Evolutionary conservation across 2,329 filamentous ascomycete species (phyloP).

Genomic region (Hymenoscyphus fructigenus): DNA sequence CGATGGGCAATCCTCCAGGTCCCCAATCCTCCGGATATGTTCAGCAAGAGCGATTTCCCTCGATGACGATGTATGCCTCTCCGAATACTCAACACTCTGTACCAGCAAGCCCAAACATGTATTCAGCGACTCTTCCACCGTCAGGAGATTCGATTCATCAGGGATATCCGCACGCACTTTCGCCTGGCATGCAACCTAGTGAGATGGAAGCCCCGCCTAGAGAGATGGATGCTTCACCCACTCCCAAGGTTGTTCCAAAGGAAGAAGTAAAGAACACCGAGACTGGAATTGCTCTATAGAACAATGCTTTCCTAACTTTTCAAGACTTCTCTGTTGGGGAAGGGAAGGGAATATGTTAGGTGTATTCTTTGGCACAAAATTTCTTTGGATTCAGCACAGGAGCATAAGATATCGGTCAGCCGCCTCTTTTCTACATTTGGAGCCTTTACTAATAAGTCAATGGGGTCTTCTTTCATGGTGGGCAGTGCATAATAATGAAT

Average conservation of each 20-base stretch:
- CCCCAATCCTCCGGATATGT: neutral
- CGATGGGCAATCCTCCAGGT: neutral
- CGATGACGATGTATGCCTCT: neutral
- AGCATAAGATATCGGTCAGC: neutral
- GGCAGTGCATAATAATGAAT: neutral
- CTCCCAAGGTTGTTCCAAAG: neutral
- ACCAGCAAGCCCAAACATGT: neutral
- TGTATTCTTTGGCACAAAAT: neutral
- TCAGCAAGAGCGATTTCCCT: neutral
- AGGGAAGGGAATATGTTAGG: neutral
- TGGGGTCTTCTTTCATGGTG: neutral
- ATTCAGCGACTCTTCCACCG: neutral
- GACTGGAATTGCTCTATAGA: neutral
- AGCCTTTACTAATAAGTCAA: neutral
- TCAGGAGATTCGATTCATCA: neutral
- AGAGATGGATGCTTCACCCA: slow-evolving; percentile 1
- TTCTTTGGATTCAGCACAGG: neutral
- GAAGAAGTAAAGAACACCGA: neutral
- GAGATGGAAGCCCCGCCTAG: neutral
- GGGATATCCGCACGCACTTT: neutral
- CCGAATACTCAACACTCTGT: neutral
- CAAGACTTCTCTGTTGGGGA: neutral
- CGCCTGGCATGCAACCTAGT: neutral
- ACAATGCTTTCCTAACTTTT: neutral
- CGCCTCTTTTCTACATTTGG: neutral